Evolutionary conservation across 176 grass and related monocot genomes (phyloP).

Genomic region (Zoysia pacifica): DNA sequence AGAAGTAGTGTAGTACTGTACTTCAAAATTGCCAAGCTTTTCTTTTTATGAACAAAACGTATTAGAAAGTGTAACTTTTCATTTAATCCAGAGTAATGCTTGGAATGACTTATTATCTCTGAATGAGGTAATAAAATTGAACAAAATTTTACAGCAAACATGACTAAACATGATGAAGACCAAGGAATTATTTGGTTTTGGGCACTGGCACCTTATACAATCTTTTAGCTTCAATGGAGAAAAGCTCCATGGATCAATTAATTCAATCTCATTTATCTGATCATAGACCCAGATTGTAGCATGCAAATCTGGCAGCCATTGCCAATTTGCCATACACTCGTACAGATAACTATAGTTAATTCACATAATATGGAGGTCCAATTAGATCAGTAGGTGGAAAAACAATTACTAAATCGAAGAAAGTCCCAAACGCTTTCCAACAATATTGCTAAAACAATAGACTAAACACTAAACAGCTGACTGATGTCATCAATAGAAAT

Average conservation of each 20-base stretch:
- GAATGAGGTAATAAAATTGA: background rate
- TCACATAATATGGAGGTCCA: too few species aligned
- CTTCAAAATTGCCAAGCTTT: background rate
- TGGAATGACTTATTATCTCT: constrained; percentile 15
- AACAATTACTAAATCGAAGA: constrained; percentile 18
- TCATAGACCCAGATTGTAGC: background rate
- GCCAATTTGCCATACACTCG: background rate
- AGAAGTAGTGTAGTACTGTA: background rate
- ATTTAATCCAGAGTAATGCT: constrained; percentile 19
- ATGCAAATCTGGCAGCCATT: constrained; percentile 1
- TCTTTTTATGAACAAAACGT: constrained; percentile 22
- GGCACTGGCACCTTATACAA: background rate
- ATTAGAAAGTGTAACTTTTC: background rate
- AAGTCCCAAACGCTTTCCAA: background rate
- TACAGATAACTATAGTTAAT: background rate
- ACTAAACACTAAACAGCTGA: constrained; percentile 12
- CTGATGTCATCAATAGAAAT: constrained; percentile 11
- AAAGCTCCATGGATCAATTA: constrained; percentile 2
- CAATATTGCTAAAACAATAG: background rate
- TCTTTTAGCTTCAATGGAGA: constrained; percentile 1
- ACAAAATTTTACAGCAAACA: background rate
- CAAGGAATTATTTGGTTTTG: constrained; percentile 17
- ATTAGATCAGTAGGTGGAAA: background rate
- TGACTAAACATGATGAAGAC: constrained; percentile 17
- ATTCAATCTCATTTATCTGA: too few species aligned